Conservation (phyloP, 495 filamentous ascomycete species). For the Hypomontagnella submonticulosa region DNA sequence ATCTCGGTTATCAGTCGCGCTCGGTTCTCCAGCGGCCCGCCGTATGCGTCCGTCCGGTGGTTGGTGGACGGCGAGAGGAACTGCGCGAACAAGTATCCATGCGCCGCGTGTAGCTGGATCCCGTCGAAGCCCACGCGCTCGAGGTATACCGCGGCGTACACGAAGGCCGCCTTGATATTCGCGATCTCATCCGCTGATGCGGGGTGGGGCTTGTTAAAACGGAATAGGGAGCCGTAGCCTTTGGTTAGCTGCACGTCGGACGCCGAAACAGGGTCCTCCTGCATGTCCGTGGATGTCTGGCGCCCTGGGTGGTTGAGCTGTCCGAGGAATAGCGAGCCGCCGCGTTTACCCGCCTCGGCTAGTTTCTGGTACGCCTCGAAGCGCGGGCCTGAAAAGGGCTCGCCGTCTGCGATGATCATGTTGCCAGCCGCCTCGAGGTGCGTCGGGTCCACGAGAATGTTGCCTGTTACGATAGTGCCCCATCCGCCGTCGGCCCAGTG, state of each 20-base stretch:
- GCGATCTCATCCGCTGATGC: constrained; percentile 63
- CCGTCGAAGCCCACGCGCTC: constrained; percentile 65
- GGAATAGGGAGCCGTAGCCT: constrained; percentile 42
- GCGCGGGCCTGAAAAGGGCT: constrained; percentile 59
- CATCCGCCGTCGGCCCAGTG: constrained; percentile 70
- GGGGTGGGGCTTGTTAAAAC: constrained; percentile 49
- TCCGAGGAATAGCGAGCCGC: constrained; percentile 66
- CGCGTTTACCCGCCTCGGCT: constrained; percentile 62
- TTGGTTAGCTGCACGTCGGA: constrained; percentile 66
- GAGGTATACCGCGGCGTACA: constrained; percentile 59
- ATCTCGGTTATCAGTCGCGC: constrained; percentile 68
- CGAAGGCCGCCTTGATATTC: constrained; percentile 58
- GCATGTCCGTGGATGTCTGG: constrained; percentile 60
- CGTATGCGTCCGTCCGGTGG: constrained; percentile 71
- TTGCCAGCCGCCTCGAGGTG: constrained; percentile 70
- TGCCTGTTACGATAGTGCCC: constrained; percentile 70
- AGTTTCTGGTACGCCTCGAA: constrained; percentile 69
- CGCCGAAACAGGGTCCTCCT: constrained; percentile 67
- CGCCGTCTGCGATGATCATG: constrained; percentile 63
- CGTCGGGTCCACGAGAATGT: constrained; percentile 70
- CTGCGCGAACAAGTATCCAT: constrained; percentile 68
- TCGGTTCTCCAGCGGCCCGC: constrained; percentile 72
- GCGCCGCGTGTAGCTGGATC: constrained; percentile 67
- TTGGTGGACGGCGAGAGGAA: constrained; percentile 63
- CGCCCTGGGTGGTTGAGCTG: constrained; percentile 74